Conservation (phyloP, 202 grass and related monocot species). For the Zoysia matrella region DNA sequence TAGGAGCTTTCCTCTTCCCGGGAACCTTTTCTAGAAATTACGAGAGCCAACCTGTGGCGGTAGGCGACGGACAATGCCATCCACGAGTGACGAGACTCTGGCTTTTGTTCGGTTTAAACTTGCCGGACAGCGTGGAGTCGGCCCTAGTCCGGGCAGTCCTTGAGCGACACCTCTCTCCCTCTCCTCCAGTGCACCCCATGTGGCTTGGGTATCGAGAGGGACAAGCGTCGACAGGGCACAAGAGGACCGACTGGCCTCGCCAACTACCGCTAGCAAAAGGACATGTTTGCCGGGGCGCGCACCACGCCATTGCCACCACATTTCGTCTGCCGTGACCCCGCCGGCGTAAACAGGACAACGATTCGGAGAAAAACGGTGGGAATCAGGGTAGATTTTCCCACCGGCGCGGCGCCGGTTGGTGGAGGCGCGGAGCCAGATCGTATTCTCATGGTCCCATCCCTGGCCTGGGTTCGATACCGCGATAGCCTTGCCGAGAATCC, state of each 20-base stretch:
- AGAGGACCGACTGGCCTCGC: slow-evolving; percentile 22
- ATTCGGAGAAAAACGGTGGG: background rate
- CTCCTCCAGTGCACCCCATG: slow-evolving; percentile 29
- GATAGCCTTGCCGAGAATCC: background rate
- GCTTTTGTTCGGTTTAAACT: background rate
- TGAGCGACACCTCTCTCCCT: background rate
- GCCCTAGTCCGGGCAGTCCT: slow-evolving; percentile 2
- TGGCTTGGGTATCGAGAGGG: slow-evolving; percentile 39
- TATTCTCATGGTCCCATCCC: background rate
- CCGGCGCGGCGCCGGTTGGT: background rate
- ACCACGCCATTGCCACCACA: slow-evolving; percentile 22
- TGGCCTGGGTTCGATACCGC: background rate
- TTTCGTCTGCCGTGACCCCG: slow-evolving; percentile 2
- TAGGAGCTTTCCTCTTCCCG: background rate
- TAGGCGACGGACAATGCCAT: slow-evolving; percentile 5
- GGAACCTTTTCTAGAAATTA: slow-evolving; percentile 18
- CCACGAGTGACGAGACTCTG: background rate
- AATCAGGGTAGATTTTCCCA: background rate
- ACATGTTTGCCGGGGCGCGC: background rate
- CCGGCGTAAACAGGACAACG: background rate
- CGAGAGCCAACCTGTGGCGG: background rate
- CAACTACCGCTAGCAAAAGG: slow-evolving; percentile 35
- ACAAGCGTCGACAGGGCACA: slow-evolving; percentile 30
- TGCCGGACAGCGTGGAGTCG: slow-evolving; percentile 27
- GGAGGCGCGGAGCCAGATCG: background rate